Base-by-base conservation (phyloP, 495 filamentous ascomycete species). In the Thermochaetoides thermophila region DNA sequence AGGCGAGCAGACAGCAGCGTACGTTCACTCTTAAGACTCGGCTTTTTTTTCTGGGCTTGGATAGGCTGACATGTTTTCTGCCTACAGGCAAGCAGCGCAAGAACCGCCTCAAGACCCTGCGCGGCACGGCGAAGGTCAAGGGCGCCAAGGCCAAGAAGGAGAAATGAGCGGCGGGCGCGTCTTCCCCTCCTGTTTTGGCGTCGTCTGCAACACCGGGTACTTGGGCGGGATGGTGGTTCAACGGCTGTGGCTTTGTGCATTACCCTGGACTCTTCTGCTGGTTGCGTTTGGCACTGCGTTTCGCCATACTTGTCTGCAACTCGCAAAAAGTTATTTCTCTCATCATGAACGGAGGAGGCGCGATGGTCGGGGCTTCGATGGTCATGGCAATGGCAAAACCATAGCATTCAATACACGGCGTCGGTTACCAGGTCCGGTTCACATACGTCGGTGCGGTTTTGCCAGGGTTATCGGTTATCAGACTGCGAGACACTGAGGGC, bases 21-120 rank as follows among this genome's bases (percentile, higher is more conserved):
- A 89, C 54, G 91, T 91, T 43, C 17, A 13, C 11, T 12, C 32
- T 13, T 5, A 7, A 8, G 15, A 6, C 16, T n/a, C 19, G n/a
- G n/a, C n/a, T n/a, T n/a, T n/a, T n/a, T n/a, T n/a, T n/a, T n/a
- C n/a, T n/a, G n/a, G n/a, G n/a, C n/a, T n/a, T n/a, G n/a, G n/a
- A n/a, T n/a, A n/a, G n/a, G n/a, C n/a, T n/a, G n/a, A n/a, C n/a
- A n/a, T n/a, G n/a, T n/a, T 48, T 20, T 26, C 42, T 19, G 17
- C 35, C 24, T 42, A 69, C 65, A 99, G 91, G 91, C 76, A 99
- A 99, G 74, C 87, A 96, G 75, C 81, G 91, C 71, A 99, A 96
- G 81, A 99, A 99, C 84, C 74, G 86, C 59, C 76, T 79, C 65
- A 96, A 96, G 84, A 84, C 87, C 61, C 79, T 92, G 60, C 84